Evolutionary conservation across 2,329 filamentous ascomycete species (phyloP), one percentile per base, ranked within the genome.

Genomic region (Colletotrichum orbiculare): DNA sequence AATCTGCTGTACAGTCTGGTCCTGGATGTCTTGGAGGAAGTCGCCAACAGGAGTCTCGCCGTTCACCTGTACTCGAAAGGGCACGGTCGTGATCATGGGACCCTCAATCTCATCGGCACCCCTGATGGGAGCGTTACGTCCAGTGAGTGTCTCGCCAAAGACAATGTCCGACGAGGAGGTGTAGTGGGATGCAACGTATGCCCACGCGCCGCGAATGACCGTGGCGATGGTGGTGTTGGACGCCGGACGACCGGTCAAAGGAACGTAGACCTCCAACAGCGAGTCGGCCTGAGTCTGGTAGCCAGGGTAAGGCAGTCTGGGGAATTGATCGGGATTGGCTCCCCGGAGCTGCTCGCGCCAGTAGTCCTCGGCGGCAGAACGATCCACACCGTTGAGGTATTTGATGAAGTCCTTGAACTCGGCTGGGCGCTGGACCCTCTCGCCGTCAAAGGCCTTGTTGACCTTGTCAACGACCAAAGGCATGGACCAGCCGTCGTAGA

Each of bases 1-100:
- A 6, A 91, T 89, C 68, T 87, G 83, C 3, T 81, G 76, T 0
- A 87, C 79, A 0, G 83, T 85, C 59, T 84, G 80, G 37, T 85
- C 78, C 42, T 91, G 87, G 2, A 91, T 81, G 2, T 78, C 74
- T 46, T 85, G 78, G 4, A 91, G 76, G 67, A 85, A 90, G 49
- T 87, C 80, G 0, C 73, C 70, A 2, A 87, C 78, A 0, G 78
- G 78, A 0, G 73, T 71, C 5, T 80, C 75, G 3, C 76, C 71
- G 54, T 82, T 76, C 2, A 87, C 72, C 1, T 76, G 75, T 1
- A 88, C 76, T 13, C 85, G 82, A 7, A 89, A 76, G 0, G 87
- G 87, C 2, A 89, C 80, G 0, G 87, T 89, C 2, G 85, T 84
- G 67, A 89, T 87, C 81, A 87, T 87, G 1, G 86, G 86, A 0